Evolutionary conservation across 1,284 basidiomycete genomes (phyloP), one percentile per base, ranked within the genome.

Genomic region (Apiotrichum gracile): DNA sequence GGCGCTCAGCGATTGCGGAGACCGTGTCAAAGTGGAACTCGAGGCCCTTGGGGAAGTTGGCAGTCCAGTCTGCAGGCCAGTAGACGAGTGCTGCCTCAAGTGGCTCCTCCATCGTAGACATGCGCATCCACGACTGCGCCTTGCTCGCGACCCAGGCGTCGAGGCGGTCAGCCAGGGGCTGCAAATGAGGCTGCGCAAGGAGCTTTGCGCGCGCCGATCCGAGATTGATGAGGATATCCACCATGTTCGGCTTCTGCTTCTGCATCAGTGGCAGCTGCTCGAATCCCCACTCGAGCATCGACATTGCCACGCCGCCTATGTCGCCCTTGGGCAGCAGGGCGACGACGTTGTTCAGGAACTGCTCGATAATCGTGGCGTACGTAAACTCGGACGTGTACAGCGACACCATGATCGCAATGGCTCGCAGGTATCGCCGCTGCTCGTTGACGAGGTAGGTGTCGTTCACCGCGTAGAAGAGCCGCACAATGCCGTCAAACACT

Each of bases 361-460:
- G 26, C 26, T 85, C 80, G 21, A 90, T 76, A 8, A 90, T 73
- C 9, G 79, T 80, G 2, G 77, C 67, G 57, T 86, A 79, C 19
- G 76, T 68, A 64, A 90, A 85, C 40, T 82, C 78, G 33, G 75
- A 64, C 41, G 76, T 65, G 52, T 82, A 80, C 24, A 80, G 77
- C 2, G 89, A 78, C 25, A 90, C 78, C 79, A 87, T 84, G 16
- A 94, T 70, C 21, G 82, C 83, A 24, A 96, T 75, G 1, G 84
- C 82, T 51, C 88, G 85, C 29, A 93, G 69, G 27, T 87, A 76
- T 7, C 92, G 83, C 41, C 85, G 73, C 69, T 96, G 90, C 66
- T 96, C 90, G 66, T 90, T 89, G 58, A 94, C 80, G 39, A 97
- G 79, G n/a, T 84, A 84, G 0, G 84, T 83, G 3, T 76, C 72